Base-by-base conservation (phyloP, 2,329 filamentous ascomycete species). In the Calonectria honghensis region DNA sequence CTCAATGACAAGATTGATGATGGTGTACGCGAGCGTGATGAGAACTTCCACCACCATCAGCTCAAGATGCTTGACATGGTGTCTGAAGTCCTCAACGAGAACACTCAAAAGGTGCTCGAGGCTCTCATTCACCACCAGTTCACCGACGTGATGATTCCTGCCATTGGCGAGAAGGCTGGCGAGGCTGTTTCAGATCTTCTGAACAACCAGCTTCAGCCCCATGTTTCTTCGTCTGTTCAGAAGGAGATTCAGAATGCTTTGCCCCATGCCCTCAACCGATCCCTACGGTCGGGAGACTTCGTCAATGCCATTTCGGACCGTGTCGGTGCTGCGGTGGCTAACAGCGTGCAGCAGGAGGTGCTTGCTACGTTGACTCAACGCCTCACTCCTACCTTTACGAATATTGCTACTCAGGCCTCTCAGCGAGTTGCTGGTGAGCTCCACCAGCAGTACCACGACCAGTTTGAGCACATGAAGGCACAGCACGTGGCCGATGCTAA, bases 51-150 rank as follows among this genome's bases (percentile, higher is more conserved):
- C 73, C 83, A 86, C 77, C 89, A 89, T 73, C 90, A 91, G 80
- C 84, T 88, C 24, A 88, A 89, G 78, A 84, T 92, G 24, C 85
- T 92, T 52, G 88, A 91, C 75, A 88, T 90, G 83, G 90, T 92
- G 48, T 91, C 90, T 6, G 86, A 90, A 41, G 90, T 92, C 41
- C 87, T 94, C 63, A 92, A 91, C 76, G 88, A 90, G 74, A 93
- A 92, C 81, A 92, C 91, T 27, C 89, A 93, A 84, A 93, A 94
- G 80, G 94, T 95, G 29, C 89, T 98, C 48, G 89, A 92, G 75
- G 93, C 92, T 75, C 94, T 98, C 78, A 93, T 98, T 66, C 91
- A 92, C 61, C 90, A 92, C 63, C 94, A 94, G 83, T 95, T 98
- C 77, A 91, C 95, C 75, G 90, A 92, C 70, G 90, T 92, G 18